Percentiles rank a stretch among this genome's conserved stretches.
These are phyloP conservation scores for Hyphodiscus sp. DNA, from an alignment of 2,329 filamentous ascomycete species.

Conservation along the genomic window DNA sequence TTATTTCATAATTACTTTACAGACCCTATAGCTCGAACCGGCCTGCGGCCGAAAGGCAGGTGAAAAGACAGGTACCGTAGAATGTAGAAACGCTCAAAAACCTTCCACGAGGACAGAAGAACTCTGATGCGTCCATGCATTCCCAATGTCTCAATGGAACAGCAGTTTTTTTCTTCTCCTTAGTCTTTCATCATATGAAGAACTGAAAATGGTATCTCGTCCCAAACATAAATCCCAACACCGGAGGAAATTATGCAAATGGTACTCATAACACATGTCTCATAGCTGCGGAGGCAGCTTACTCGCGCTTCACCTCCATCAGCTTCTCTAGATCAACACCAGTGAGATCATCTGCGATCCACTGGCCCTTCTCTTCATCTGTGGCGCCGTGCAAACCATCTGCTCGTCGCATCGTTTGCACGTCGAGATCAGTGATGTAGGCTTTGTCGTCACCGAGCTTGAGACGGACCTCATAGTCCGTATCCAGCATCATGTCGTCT, in stretches of 20 bases:
- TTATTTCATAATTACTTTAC: slow-evolving; percentile 19
- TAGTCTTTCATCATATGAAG: neutral
- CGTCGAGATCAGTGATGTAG: slow-evolving; percentile 89
- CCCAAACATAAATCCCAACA: slow-evolving; percentile 10
- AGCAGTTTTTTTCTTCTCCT: slow-evolving; percentile 19
- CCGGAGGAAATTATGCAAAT: slow-evolving; percentile 15
- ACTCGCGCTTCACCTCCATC: slow-evolving; percentile 38
- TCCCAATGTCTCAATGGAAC: slow-evolving; percentile 10
- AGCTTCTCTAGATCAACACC: slow-evolving; percentile 55
- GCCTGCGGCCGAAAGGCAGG: slow-evolving; percentile 15
- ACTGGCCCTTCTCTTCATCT: slow-evolving; percentile 80
- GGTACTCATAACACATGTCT: slow-evolving; percentile 18
- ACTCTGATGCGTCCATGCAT: slow-evolving; percentile 10
- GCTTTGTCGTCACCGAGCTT: slow-evolving; percentile 54
- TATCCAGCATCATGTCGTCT: slow-evolving; percentile 98
- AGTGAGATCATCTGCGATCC: slow-evolving; percentile 67
- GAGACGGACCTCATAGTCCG: slow-evolving; percentile 87
- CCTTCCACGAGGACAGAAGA: slow-evolving; percentile 6
- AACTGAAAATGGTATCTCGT: slow-evolving; percentile 21
- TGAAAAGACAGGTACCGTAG: neutral
- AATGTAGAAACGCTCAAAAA: neutral
- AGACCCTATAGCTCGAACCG: slow-evolving; percentile 11
- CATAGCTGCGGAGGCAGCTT: slow-evolving; percentile 6
- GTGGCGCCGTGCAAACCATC: slow-evolving; percentile 75
- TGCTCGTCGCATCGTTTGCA: slow-evolving; percentile 83